A percentile compares a stretch with the other conserved stretches of the same genome.
Evolutionary conservation across 2,329 filamentous ascomycete genomes (phyloP).

Genomic region (Ceratocystis destructans): DNA sequence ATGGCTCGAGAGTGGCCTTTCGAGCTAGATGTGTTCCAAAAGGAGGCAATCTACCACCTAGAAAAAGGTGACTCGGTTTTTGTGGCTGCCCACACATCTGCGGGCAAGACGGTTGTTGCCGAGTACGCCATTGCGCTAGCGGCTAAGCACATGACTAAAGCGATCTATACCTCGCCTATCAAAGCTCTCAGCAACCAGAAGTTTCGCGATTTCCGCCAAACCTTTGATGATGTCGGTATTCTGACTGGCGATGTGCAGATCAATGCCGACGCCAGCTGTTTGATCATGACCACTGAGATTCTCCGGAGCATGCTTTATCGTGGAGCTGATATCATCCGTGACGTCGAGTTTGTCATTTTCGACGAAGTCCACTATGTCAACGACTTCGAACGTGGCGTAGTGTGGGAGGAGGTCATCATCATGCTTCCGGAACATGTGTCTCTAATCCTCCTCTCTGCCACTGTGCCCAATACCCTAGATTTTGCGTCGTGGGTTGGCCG

Average conservation of each 20-base stretch:
- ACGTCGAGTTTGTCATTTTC: slow-evolving; percentile 98
- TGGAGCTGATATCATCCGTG: slow-evolving; percentile 86
- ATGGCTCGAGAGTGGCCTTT: slow-evolving; percentile 97
- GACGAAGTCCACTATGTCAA: slow-evolving; percentile 99
- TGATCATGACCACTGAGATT: slow-evolving; percentile 99
- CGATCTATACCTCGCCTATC: slow-evolving; percentile 97
- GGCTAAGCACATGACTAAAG: slow-evolving; percentile 98
- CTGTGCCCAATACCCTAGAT: slow-evolving; percentile 92
- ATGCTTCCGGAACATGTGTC: slow-evolving; percentile 98
- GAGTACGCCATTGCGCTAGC: slow-evolving; percentile 96
- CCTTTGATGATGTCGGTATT: slow-evolving; percentile 92
- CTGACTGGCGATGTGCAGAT: slow-evolving; percentile 97
- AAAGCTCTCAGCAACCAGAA: slow-evolving; percentile 98
- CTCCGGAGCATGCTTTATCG: slow-evolving; percentile 95
- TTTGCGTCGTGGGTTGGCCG: slow-evolving; percentile 97
- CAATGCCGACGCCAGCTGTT: slow-evolving; percentile 87
- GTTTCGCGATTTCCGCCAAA: slow-evolving; percentile 81
- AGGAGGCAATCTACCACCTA: slow-evolving; percentile 94
- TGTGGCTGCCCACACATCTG: slow-evolving; percentile 92
- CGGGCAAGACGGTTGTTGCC: slow-evolving; percentile 94
- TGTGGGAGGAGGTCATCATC: slow-evolving; percentile 99
- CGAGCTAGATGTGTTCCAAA: slow-evolving; percentile 94
- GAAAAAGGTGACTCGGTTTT: slow-evolving; percentile 96
- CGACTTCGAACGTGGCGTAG: slow-evolving; percentile 85
- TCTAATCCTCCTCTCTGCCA: slow-evolving; percentile 85